A percentile compares a stretch with the other conserved stretches of the same genome.
phyloP scores from a whole-genome alignment of 257 asterid species.

The Verbascum thapsus region DNA sequence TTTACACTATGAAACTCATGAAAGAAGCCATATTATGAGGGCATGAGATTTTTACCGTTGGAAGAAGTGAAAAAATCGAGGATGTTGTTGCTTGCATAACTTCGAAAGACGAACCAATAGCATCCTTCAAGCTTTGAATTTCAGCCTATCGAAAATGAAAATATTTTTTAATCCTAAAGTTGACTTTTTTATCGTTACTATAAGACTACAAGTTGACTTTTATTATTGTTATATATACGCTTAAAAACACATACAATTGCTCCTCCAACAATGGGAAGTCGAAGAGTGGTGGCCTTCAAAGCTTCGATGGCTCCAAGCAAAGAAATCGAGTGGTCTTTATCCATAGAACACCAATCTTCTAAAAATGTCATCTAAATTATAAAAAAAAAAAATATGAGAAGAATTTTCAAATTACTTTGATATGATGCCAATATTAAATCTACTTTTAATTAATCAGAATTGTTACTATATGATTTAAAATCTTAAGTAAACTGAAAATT shows the following conservation, averaged over 20 bases:
- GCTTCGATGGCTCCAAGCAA: conserved; percentile 87
- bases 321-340: conserved; percentile 70
- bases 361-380: conserved; percentile 58
- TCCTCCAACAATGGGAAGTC: conserved; percentile 84
- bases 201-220: too few species aligned
- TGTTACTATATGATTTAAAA: too few species aligned
- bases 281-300: conserved; percentile 88
- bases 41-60: conserved; percentile 48
- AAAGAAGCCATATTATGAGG: not conserved
- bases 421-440: too few species aligned
- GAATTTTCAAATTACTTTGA: too few species aligned
- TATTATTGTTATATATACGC: not conserved
- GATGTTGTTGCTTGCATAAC: conserved; percentile 72
- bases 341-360: conserved; percentile 77
- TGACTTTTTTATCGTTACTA: too few species aligned
- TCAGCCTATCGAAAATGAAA: conserved; percentile 51
- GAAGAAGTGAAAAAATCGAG: conserved; percentile 52
- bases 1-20: not conserved
- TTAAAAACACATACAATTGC: conserved; percentile 59
- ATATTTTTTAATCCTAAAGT: conserved; percentile 7
- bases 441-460: too few species aligned
- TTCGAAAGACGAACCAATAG: conserved; percentile 73
- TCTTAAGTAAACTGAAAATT: too few species aligned
- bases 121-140: conserved; percentile 75
- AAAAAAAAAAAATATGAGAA: too few species aligned